phyloP scores from a whole-genome alignment of 495 filamentous ascomycete genomes.

The Lentithecium fluviatile region DNA sequence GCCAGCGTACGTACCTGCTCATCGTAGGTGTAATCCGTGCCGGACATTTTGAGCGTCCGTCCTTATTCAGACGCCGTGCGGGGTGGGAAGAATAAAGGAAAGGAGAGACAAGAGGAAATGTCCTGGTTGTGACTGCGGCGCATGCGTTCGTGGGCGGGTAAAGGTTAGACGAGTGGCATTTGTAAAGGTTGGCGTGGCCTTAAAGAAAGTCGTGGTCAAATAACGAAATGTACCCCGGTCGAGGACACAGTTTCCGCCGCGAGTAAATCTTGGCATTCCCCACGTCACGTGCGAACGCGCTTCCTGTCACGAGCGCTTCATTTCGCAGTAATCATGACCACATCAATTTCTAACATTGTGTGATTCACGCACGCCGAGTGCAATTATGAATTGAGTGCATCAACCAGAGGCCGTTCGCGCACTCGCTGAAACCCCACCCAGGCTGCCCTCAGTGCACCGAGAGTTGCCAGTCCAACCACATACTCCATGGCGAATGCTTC shows the following conservation, averaged over 20 bases:
- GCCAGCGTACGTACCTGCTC: slow-evolving; percentile 60
- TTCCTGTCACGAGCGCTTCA: no score
- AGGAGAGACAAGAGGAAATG: background rate
- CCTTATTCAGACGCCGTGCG: background rate
- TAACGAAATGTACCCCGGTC: background rate
- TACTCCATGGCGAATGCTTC: no score
- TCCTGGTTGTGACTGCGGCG: background rate
- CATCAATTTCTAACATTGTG: no score
- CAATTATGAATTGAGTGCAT: no score
- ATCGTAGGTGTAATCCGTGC: slow-evolving; percentile 97
- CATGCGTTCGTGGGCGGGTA: background rate
- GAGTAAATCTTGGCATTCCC: no score
- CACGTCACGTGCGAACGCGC: slow-evolving; percentile 2
- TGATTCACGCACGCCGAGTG: no score
- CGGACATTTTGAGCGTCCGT: slow-evolving; percentile 41
- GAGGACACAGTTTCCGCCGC: no score
- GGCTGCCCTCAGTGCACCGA: no score
- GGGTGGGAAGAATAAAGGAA: background rate
- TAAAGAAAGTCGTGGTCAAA: slow-evolving; percentile 13
- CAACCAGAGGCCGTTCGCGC: no score
- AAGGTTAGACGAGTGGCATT: slow-evolving; percentile 1
- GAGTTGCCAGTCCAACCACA: no score
- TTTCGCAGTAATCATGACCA: no score
- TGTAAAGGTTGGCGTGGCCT: background rate
- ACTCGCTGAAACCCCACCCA: no score